These are phyloP conservation scores for Alternaria ethzedia DNA, from an alignment of 2,329 filamentous ascomycete species.

Conservation along the genomic window DNA sequence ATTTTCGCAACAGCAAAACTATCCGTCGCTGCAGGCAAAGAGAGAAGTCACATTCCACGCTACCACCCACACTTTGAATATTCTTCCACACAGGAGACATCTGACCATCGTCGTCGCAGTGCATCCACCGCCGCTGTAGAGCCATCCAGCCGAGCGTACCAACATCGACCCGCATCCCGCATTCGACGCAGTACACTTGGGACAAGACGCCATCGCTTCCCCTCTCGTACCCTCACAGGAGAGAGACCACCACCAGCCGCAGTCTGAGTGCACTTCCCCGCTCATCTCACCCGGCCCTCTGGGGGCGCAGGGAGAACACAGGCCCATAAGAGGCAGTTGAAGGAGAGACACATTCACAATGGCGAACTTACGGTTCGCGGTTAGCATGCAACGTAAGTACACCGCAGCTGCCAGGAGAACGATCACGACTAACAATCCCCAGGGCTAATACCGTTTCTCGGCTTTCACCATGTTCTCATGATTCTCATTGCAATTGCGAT, in stretches of 20 bases:
- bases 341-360: slow-evolving; percentile 46
- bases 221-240: slow-evolving; percentile 22
- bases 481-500: slow-evolving; percentile 92
- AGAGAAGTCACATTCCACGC: slow-evolving; percentile 41
- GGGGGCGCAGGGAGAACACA: slow-evolving; percentile 49
- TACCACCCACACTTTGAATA: slow-evolving; percentile 39
- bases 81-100: slow-evolving; percentile 30
- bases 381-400: slow-evolving; percentile 57
- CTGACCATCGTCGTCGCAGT: slow-evolving; percentile 43
- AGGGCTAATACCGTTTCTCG: slow-evolving; percentile 67
- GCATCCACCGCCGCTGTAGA: slow-evolving; percentile 37
- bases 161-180: slow-evolving; percentile 26
- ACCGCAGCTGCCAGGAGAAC: neutral
- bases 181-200: slow-evolving; percentile 25
- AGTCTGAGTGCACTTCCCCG: slow-evolving; percentile 43
- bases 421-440: slow-evolving; percentile 31
- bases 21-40: slow-evolving; percentile 34
- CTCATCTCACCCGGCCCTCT: slow-evolving; percentile 47
- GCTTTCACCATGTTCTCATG: slow-evolving; percentile 91
- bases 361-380: slow-evolving; percentile 58
- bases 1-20: slow-evolving; percentile 44
- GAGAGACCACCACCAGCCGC: slow-evolving; percentile 16
- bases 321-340: slow-evolving; percentile 32
- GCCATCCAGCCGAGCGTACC: slow-evolving; percentile 26
- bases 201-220: slow-evolving; percentile 31